Percentiles rank a stretch among this genome's conserved stretches.
These are phyloP conservation scores for Xylariaceae sp. DNA, from an alignment of 2,329 filamentous ascomycete genomes.

Conservation along the genomic window DNA sequence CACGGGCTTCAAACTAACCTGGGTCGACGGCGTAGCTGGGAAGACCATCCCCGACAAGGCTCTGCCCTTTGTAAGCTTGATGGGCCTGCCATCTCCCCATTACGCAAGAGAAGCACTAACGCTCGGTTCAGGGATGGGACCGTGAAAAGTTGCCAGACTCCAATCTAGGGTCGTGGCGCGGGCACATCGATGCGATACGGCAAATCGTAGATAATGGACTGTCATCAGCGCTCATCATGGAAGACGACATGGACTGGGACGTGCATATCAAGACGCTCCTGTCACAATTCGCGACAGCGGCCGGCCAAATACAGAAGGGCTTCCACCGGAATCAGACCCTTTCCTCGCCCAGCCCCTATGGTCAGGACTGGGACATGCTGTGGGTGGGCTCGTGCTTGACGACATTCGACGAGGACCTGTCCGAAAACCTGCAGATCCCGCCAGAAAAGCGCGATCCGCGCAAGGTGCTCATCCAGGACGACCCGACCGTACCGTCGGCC, in stretches of 20 bases:
- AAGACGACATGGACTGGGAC: slow-evolving; percentile 51
- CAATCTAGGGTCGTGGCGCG: slow-evolving; percentile 44
- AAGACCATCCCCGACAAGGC: slow-evolving; percentile 44
- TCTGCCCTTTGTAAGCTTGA: slow-evolving; percentile 36
- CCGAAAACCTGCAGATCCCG: slow-evolving; percentile 26
- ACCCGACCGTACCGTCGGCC: slow-evolving; percentile 32
- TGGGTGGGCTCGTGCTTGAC: slow-evolving; percentile 55
- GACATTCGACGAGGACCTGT: slow-evolving; percentile 35
- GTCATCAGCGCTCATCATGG: slow-evolving; percentile 45
- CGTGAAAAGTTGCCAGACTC: slow-evolving; percentile 30
- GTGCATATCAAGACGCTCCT: slow-evolving; percentile 39
- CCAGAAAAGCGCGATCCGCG: slow-evolving; percentile 18
- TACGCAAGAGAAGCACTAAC: slow-evolving; percentile 1
- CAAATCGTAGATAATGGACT: slow-evolving; percentile 39
- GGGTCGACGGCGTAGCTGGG: slow-evolving; percentile 45
- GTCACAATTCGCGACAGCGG: slow-evolving; percentile 32
- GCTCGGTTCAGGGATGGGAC: slow-evolving; percentile 27
- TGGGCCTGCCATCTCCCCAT: background rate
- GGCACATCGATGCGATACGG: slow-evolving; percentile 41
- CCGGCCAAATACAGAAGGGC: slow-evolving; percentile 12
- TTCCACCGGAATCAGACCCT: slow-evolving; percentile 20
- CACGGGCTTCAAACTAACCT: slow-evolving; percentile 46
- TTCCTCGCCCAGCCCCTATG: slow-evolving; percentile 44
- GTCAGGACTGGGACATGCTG: slow-evolving; percentile 55
- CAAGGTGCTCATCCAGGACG: slow-evolving; percentile 29